Conservation (phyloP, 768 basidiomycete species). For the Cystofilobasidium ferigula region DNA sequence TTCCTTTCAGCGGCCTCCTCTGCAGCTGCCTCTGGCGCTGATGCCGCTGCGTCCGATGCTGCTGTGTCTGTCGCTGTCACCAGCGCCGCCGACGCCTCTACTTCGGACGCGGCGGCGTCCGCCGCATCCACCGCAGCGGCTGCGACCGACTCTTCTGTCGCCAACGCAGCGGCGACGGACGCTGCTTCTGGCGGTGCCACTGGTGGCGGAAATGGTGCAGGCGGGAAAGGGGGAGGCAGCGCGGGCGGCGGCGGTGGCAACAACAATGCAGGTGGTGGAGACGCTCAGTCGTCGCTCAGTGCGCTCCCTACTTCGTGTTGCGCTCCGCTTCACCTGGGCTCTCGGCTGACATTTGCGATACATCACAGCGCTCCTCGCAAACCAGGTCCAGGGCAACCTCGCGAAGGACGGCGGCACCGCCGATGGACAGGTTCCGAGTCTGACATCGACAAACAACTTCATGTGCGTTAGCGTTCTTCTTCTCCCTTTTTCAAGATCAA, state of each 20-base stretch:
- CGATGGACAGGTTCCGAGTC: constrained; percentile 46
- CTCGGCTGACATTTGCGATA: too few relatives aligned
- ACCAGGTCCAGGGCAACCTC: constrained; percentile 46
- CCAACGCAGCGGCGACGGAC: too few relatives aligned
- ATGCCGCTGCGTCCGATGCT: too few relatives aligned
- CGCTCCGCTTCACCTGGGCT: constrained; percentile 29
- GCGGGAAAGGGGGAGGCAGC: neutral
- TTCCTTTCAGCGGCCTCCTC: neutral
- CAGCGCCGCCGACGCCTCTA: too few relatives aligned
- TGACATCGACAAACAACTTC: constrained; percentile 53
- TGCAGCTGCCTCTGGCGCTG: too few relatives aligned
- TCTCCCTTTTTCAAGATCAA: neutral
- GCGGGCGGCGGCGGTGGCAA: neutral
- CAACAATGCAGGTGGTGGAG: too few relatives aligned
- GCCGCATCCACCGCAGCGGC: neutral
- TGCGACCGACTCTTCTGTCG: neutral
- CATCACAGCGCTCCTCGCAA: constrained; percentile 44
- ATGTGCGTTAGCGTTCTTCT: constrained; percentile 28
- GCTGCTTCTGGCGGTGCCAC: neutral
- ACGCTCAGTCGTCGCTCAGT: constrained; percentile 43
- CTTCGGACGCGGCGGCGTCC: neutral
- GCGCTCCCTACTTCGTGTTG: too few relatives aligned
- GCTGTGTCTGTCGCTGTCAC: too few relatives aligned
- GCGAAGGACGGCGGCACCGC: constrained; percentile 44
- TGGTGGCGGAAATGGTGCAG: neutral